These are phyloP conservation scores for Viola pubescens DNA, from an alignment of 441 rosid species.

Conservation along the genomic window DNA sequence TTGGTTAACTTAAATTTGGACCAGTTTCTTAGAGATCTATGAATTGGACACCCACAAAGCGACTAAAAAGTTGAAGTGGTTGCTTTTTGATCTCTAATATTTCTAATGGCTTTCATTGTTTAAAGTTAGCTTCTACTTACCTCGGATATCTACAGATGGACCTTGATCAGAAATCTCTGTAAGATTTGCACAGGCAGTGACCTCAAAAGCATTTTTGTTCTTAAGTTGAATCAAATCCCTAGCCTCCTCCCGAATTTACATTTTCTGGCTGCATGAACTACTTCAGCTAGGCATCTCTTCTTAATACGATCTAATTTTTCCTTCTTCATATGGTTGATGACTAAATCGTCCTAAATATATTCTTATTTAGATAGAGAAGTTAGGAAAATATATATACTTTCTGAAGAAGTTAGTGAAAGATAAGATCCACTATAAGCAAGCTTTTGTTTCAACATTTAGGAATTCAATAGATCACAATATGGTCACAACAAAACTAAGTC, in stretches of 20 bases:
- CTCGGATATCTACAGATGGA: background rate
- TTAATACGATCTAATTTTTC: too few relatives aligned
- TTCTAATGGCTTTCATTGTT: background rate
- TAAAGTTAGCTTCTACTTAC: background rate
- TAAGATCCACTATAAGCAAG: too few relatives aligned
- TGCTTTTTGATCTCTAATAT: conserved; percentile 3
- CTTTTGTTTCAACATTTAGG: too few relatives aligned
- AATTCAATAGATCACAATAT: too few relatives aligned
- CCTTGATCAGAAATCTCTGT: background rate
- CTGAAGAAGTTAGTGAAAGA: too few relatives aligned
- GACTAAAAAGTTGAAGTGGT: background rate
- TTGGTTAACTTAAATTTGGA: background rate
- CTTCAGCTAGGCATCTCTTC: too few relatives aligned
- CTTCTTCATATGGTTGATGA: too few relatives aligned
- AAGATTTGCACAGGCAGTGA: background rate
- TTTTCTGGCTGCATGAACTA: background rate
- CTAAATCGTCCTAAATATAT: too few relatives aligned
- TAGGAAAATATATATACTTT: too few relatives aligned
- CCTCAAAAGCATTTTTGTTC: background rate
- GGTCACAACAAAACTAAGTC: too few relatives aligned
- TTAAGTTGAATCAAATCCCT: background rate
- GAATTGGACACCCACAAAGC: background rate
- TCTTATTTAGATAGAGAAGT: too few relatives aligned
- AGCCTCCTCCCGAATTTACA: background rate
- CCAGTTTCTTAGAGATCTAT: background rate